phyloP scores from a whole-genome alignment of 345 rosid genomes.

The Limnanthes douglasii region DNA sequence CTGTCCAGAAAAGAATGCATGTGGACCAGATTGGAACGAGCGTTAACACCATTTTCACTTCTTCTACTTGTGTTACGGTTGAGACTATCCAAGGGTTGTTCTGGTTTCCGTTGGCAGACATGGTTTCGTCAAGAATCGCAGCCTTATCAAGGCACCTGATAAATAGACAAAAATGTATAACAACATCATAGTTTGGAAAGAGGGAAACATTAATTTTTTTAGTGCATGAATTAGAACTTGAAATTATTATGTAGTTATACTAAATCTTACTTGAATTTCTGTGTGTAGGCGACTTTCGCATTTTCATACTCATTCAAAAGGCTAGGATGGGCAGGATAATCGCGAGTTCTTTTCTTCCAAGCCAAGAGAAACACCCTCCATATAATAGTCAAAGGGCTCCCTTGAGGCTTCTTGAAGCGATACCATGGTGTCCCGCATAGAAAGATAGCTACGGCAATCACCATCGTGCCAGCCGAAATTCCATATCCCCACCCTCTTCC shows the following conservation, averaged over 20 bases:
- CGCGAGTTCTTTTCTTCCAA: slow-evolving; percentile 47
- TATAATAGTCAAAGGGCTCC: slow-evolving; percentile 73
- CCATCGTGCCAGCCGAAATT: slow-evolving; percentile 71
- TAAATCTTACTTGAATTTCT: slow-evolving; percentile 34
- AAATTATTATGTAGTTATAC: background rate
- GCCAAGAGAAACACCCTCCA: slow-evolving; percentile 70
- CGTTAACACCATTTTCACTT: slow-evolving; percentile 64
- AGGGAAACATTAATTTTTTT: too few relatives aligned
- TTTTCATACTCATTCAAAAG: slow-evolving; percentile 40
- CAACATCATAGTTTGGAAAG: too few relatives aligned
- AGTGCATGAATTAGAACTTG: too few relatives aligned
- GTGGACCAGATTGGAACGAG: slow-evolving; percentile 86
- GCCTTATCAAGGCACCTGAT: slow-evolving; percentile 77
- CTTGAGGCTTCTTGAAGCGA: slow-evolving; percentile 63
- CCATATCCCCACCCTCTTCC: slow-evolving; percentile 98
- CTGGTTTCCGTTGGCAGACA: slow-evolving; percentile 11
- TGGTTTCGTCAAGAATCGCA: slow-evolving; percentile 24
- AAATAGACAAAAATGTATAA: background rate
- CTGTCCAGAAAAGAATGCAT: slow-evolving; percentile 81
- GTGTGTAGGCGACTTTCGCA: slow-evolving; percentile 40
- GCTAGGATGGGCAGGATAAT: slow-evolving; percentile 42
- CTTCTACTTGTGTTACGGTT: slow-evolving; percentile 67
- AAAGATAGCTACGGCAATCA: slow-evolving; percentile 39
- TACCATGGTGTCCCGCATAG: slow-evolving; percentile 45
- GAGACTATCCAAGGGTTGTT: slow-evolving; percentile 50